These are phyloP conservation scores for Kernera saxatilis DNA, from an alignment of 345 rosid species.

Conservation along the genomic window DNA sequence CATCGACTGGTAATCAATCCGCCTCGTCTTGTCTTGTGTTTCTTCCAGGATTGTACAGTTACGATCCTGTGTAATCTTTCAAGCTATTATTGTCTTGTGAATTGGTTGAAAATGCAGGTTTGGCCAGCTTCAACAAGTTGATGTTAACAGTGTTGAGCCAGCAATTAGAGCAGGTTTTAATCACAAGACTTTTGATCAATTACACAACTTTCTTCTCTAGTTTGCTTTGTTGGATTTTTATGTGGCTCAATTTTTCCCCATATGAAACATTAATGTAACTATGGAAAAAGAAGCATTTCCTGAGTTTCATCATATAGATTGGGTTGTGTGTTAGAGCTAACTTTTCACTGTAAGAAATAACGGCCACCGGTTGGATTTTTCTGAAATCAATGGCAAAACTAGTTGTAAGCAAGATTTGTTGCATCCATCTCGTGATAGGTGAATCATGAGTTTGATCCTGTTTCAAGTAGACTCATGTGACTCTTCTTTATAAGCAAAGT, in stretches of 20 bases:
- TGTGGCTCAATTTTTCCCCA: neutral
- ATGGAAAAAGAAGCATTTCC: neutral
- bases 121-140: constrained; percentile 88
- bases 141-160: constrained; percentile 67
- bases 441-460: neutral
- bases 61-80: neutral
- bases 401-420: neutral
- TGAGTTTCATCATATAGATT: neutral
- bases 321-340: neutral
- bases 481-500: neutral
- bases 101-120: constrained; percentile 47
- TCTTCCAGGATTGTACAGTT: neutral
- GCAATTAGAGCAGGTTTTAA: constrained; percentile 73
- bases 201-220: neutral
- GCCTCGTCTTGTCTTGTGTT: neutral
- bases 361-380: neutral
- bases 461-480: neutral
- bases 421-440: neutral
- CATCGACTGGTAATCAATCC: constrained; percentile 46
- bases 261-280: neutral
- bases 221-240: neutral
- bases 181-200: neutral
- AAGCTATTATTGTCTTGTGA: neutral
- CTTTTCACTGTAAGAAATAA: neutral
- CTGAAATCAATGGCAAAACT: neutral